Conservation (phyloP, 768 basidiomycete genomes). For the Paxillus ammoniavirescens region DNA sequence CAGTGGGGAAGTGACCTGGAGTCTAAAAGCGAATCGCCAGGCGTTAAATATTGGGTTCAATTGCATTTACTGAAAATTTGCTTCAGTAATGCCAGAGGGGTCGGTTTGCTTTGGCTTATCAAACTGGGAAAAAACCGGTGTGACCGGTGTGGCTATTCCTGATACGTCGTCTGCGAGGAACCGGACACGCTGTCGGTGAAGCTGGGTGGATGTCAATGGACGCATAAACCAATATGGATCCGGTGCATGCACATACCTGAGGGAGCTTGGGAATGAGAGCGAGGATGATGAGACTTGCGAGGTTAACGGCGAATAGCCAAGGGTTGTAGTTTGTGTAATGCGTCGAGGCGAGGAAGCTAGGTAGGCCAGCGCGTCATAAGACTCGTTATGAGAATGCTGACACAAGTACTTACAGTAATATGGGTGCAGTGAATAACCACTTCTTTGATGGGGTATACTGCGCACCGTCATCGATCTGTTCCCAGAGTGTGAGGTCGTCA, state of each 20-base stretch:
- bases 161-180: slow-evolving; percentile 68
- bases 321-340: slow-evolving; percentile 98
- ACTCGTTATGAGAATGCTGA: background rate
- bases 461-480: slow-evolving; percentile 98
- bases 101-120: slow-evolving; percentile 33
- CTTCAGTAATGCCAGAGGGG: slow-evolving; percentile 45
- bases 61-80: slow-evolving; percentile 38
- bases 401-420: slow-evolving; percentile 67
- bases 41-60: slow-evolving; percentile 7
- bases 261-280: slow-evolving; percentile 96
- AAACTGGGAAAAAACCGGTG: slow-evolving; percentile 55
- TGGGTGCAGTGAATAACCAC: slow-evolving; percentile 89
- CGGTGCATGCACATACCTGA: slow-evolving; percentile 50
- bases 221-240: slow-evolving; percentile 6
- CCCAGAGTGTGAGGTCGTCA: slow-evolving; percentile 97
- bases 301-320: slow-evolving; percentile 88
- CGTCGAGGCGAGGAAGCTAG: slow-evolving; percentile 92
- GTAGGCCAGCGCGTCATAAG: slow-evolving; percentile 28
- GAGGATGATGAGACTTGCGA: slow-evolving; percentile 70
- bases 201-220: slow-evolving; percentile 40
- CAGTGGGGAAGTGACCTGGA: slow-evolving; percentile 7
- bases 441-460: slow-evolving; percentile 99
- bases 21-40: slow-evolving; percentile 16
- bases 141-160: slow-evolving; percentile 64
- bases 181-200: slow-evolving; percentile 80